A percentile compares a stretch with the other conserved stretches of the same genome.
Evolutionary conservation across 352 stramenopile genomes (phyloP).

Genomic region (Globisporangium nodosum): DNA sequence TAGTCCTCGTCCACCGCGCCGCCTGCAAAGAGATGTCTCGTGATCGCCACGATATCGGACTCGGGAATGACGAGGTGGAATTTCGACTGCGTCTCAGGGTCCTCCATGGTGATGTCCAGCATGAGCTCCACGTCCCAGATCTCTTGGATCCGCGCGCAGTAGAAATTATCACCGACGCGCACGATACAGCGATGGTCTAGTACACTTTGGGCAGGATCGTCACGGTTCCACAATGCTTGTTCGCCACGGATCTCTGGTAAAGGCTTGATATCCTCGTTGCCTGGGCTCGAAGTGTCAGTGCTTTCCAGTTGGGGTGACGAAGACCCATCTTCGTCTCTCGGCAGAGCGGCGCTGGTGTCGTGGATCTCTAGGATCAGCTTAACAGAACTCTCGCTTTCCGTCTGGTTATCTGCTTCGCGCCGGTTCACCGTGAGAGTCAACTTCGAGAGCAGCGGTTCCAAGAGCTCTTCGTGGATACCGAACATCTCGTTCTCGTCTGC

Average conservation of each 20-base stretch:
- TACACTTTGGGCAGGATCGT: neutral
- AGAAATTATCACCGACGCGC: neutral
- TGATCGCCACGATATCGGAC: slow-evolving; percentile 22
- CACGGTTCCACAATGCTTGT: neutral
- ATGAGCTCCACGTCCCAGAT: slow-evolving; percentile 58
- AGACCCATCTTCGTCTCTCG: neutral
- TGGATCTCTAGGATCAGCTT: neutral
- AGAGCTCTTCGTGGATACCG: slow-evolving; percentile 46
- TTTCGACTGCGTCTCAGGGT: slow-evolving; percentile 29
- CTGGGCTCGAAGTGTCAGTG: neutral
- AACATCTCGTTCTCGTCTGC: slow-evolving; percentile 27
- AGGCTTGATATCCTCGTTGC: neutral
- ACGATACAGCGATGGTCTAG: slow-evolving; percentile 2
- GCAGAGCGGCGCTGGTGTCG: neutral
- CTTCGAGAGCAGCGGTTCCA: slow-evolving; percentile 35
- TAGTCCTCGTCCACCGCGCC: slow-evolving; percentile 11
- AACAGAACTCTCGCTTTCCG: neutral
- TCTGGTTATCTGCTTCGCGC: neutral
- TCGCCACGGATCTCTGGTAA: neutral
- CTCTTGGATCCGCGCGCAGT: slow-evolving; percentile 28
- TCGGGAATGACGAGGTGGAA: slow-evolving; percentile 26
- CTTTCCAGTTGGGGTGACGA: neutral
- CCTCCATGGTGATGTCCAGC: slow-evolving; percentile 45
- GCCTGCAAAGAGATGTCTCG: slow-evolving; percentile 17
- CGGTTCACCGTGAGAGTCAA: slow-evolving; percentile 15